Base-by-base conservation (phyloP, 495 filamentous ascomycete genomes). In the Emericellopsis terricola region DNA sequence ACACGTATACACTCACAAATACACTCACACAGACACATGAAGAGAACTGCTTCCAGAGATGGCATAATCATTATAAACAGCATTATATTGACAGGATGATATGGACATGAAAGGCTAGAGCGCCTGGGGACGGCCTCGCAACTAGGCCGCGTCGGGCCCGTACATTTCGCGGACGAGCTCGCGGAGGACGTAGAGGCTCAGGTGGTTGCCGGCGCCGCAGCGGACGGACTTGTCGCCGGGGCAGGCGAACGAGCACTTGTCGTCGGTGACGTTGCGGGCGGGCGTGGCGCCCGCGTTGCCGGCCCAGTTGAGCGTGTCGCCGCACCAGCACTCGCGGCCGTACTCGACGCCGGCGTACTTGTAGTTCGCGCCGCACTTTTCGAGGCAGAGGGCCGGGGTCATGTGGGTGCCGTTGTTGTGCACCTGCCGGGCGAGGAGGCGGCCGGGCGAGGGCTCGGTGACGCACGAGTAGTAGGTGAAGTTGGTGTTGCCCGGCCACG, bases 321-420 rank as follows among this genome's bases (percentile, higher is more conserved):
- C 44, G 30, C 51, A 55, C 29, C 47, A 52, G n/a, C n/a, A n/a
- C n/a, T n/a, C n/a, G n/a, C n/a, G n/a, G n/a, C n/a, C n/a, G n/a
- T n/a, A n/a, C n/a, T 52, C 51, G 16, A 50, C 43, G 9, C 49
- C 51, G 33, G 42, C 42, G 19, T 47, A 52, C 13, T 33, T 34
- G 24, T 41, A 46, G 29, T 35, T 18, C 14, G 8, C 9, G n/a
- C n/a, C n/a, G 32, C 36, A 39, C 17, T 11, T 3, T n/a, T n/a
- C 11, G 1, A 48, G 37, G 33, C 45, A 51, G 7, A 32, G 23
- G 8, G 43, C 30, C 33, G 41, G 41, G 3, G 40, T 46, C 45
- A 48, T 45, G 16, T 26, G 17, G 11, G 41, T 41, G 37, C 17
- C 39, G 8, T 44, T 44, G 33, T 42, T 40, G 4, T 36, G 24